phyloP scores from a whole-genome alignment of 2,329 filamentous ascomycete species.

The Ascochyta rabiei region DNA sequence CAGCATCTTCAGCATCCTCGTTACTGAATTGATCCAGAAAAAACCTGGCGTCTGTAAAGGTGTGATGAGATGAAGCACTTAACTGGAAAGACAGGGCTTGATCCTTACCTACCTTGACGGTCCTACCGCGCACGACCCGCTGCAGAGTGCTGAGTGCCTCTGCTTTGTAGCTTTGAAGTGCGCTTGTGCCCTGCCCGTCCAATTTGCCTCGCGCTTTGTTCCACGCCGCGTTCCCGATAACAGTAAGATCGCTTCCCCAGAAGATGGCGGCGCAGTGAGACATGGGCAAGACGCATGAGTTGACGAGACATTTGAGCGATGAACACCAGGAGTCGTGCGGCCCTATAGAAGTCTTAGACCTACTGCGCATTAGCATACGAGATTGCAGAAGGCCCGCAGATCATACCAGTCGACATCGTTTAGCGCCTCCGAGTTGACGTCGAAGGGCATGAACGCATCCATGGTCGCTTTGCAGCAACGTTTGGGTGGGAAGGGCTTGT shows the following conservation, averaged over 20 bases:
- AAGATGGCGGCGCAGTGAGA: conserved; percentile 52
- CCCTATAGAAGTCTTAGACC: conserved; percentile 42
- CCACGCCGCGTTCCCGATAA: conserved; percentile 53
- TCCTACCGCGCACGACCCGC: conserved; percentile 42
- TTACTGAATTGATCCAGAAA: conserved; percentile 30
- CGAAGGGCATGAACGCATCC: conserved; percentile 12
- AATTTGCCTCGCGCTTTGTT: conserved; percentile 40
- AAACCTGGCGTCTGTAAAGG: conserved; percentile 28
- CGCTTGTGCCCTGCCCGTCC: conserved; percentile 44
- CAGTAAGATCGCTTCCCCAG: conserved; percentile 48
- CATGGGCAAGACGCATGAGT: conserved; percentile 48
- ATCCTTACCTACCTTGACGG: conserved; percentile 48
- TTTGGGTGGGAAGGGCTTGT: neutral
- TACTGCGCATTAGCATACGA: conserved; percentile 14
- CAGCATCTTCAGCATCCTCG: conserved; percentile 16
- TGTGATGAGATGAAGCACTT: neutral
- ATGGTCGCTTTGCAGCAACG: conserved; percentile 9
- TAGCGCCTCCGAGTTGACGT: conserved; percentile 15
- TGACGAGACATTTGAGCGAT: conserved; percentile 38
- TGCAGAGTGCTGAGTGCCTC: conserved; percentile 45
- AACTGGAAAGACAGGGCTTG: conserved; percentile 2
- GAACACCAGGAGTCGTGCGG: conserved; percentile 45
- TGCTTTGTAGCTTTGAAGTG: conserved; percentile 39
- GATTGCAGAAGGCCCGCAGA: neutral
- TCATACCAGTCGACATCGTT: conserved; percentile 12